Percentiles rank a stretch among this genome's conserved stretches.
Conservation (phyloP, 2,329 filamentous ascomycete species). For the Amphichorda felina region DNA sequence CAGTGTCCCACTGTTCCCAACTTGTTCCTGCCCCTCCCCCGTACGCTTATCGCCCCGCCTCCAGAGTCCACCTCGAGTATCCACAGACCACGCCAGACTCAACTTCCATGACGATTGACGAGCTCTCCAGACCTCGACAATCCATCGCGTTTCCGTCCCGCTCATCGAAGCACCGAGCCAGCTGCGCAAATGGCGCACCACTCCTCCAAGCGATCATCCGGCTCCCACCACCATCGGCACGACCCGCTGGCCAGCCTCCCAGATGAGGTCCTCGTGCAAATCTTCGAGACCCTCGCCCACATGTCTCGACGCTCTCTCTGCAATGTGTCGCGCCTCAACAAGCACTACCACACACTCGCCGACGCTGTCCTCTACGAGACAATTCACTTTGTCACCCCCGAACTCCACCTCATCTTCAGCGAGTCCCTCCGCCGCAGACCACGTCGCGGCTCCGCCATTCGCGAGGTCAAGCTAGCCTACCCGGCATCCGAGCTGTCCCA, state of each 20-base stretch:
- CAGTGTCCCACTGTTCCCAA: no score
- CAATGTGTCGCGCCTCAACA: conserved; percentile 28
- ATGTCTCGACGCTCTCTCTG: conserved; percentile 25
- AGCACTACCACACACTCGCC: conserved; percentile 28
- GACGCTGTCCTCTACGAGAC: conserved; percentile 34
- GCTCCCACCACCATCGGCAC: no score
- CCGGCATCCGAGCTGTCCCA: conserved; percentile 28
- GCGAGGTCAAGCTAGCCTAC: conserved; percentile 31
- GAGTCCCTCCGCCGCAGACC: conserved; percentile 32
- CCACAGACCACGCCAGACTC: no score
- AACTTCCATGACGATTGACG: no score
- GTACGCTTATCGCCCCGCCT: no score
- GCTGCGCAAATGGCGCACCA: no score
- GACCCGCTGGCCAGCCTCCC: conserved; percentile 16
- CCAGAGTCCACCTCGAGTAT: no score
- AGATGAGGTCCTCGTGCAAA: conserved; percentile 24
- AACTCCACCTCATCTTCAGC: conserved; percentile 35
- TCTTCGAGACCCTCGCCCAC: conserved; percentile 22
- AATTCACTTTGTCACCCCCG: conserved; percentile 31
- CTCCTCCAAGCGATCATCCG: no score
- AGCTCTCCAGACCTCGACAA: no score
- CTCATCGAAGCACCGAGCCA: no score
- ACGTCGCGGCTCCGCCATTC: conserved; percentile 33
- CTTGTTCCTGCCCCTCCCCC: no score
- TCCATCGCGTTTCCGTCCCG: no score